Percentiles rank a stretch among this genome's conserved stretches.
phyloP scores from a whole-genome alignment of 1,284 basidiomycete species.

The Sporisorium reilianum region DNA sequence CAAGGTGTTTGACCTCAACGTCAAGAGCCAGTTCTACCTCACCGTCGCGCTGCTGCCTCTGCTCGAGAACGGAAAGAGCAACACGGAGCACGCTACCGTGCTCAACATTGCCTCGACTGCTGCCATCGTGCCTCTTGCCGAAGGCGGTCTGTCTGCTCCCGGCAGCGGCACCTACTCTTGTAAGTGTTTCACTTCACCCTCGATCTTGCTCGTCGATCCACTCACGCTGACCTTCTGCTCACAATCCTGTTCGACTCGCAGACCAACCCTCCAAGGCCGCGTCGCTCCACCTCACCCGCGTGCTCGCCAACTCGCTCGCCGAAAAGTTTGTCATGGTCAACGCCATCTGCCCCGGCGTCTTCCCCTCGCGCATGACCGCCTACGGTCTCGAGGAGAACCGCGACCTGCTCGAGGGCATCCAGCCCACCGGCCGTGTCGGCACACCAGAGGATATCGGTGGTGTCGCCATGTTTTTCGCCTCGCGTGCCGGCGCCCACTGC shows the following conservation, averaged over 20 bases:
- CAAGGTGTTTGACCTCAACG: slow-evolving; percentile 66
- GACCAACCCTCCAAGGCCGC: slow-evolving; percentile 76
- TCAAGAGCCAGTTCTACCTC: slow-evolving; percentile 68
- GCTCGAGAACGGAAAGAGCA: slow-evolving; percentile 59
- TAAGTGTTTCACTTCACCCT: slow-evolving; percentile 71
- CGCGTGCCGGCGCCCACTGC: slow-evolving; percentile 79
- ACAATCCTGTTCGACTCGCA: not conserved
- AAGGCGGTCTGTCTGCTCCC: slow-evolving; percentile 73
- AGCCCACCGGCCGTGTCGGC: slow-evolving; percentile 74
- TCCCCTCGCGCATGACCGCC: slow-evolving; percentile 88
- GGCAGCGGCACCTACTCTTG: slow-evolving; percentile 84
- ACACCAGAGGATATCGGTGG: slow-evolving; percentile 81
- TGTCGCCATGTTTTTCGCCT: slow-evolving; percentile 79
- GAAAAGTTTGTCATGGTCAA: slow-evolving; percentile 75
- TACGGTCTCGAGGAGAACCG: slow-evolving; percentile 76
- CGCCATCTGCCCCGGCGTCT: slow-evolving; percentile 82
- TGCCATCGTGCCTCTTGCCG: slow-evolving; percentile 74
- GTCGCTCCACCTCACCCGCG: slow-evolving; percentile 83
- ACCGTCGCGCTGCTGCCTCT: slow-evolving; percentile 66
- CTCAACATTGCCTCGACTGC: slow-evolving; percentile 81
- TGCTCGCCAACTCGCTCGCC: slow-evolving; percentile 79
- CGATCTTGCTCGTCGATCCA: not conserved
- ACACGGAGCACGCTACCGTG: slow-evolving; percentile 76
- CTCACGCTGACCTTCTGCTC: slow-evolving; percentile 4
- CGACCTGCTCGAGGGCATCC: slow-evolving; percentile 60